Percentiles rank a stretch among this genome's conserved stretches.
Conservation (phyloP, 345 rosid genomes). For the Arabis hirsuta region DNA sequence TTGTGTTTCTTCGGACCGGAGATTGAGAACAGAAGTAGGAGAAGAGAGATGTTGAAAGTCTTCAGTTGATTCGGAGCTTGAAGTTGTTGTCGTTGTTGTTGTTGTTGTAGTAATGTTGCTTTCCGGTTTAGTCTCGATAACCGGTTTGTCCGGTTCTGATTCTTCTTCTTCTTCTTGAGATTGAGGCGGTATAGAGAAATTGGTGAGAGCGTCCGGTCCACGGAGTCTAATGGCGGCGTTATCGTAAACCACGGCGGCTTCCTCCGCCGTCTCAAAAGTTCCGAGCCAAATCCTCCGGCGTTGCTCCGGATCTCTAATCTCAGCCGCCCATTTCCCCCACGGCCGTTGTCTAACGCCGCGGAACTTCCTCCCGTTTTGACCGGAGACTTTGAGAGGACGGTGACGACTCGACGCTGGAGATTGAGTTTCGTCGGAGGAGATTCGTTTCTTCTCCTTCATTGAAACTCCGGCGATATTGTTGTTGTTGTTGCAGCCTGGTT, state of each 20-base stretch:
- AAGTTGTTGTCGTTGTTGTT: constrained; percentile 18
- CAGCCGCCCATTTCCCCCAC: constrained; percentile 99
- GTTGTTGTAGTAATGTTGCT: constrained; percentile 28
- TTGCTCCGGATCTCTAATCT: constrained; percentile 94
- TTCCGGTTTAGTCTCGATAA: constrained; percentile 39
- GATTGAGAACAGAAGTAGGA: constrained; percentile 83
- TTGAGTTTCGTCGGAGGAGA: constrained; percentile 30
- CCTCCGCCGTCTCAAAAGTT: constrained; percentile 88
- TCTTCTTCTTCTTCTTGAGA: constrained; percentile 27
- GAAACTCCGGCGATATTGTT: constrained; percentile 4
- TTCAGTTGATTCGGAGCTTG: constrained; percentile 69
- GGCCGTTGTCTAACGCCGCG: constrained; percentile 95
- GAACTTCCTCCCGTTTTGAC: constrained; percentile 59
- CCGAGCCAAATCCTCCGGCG: constrained; percentile 90
- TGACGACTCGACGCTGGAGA: constrained; percentile 28
- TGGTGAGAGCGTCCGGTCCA: constrained; percentile 85
- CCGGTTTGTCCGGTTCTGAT: constrained; percentile 35
- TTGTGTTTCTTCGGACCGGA: constrained; percentile 55
- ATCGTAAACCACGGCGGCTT: constrained; percentile 93
- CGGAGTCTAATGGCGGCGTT: constrained; percentile 89
- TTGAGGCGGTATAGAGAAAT: constrained; percentile 60
- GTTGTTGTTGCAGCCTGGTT: constrained; percentile 40
- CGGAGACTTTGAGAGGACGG: constrained; percentile 41
- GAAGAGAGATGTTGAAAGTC: constrained; percentile 64
- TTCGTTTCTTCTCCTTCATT: constrained; percentile 41